Percentiles rank a stretch among this genome's conserved stretches.
These are phyloP conservation scores for Vitis vinifera DNA, from an alignment of 164 flowering plant genomes.

Conservation along the genomic window ASM3070453v1 NC_081816.1:6641501-6642000, in stretches of 20 bases:
- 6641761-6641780: background rate
- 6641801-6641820: background rate
- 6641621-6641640: slow-evolving; percentile 45
- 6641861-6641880: slow-evolving; percentile 50
- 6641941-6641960: slow-evolving; percentile 50
- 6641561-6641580: background rate
- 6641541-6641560: background rate
- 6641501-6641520: slow-evolving; percentile 43
- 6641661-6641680: slow-evolving; percentile 50
- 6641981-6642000: too few species aligned
- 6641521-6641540: background rate
- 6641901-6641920: slow-evolving; percentile 46
- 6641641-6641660: slow-evolving; percentile 71
- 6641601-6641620: slow-evolving; percentile 64
- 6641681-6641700: slow-evolving; percentile 91
- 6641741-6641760: slow-evolving; percentile 85
- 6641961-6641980: background rate
- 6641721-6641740: slow-evolving; percentile 79
- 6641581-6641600: slow-evolving; percentile 63
- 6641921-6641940: slow-evolving; percentile 60
- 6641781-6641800: background rate
- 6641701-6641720: slow-evolving; percentile 78
- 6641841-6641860: slow-evolving; percentile 75
- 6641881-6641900: slow-evolving; percentile 68
- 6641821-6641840: background rate